A percentile compares a stretch with the other conserved stretches of the same genome.
Conservation (phyloP, 164 flowering plant genomes). For the Aristolochia contorta region DNA sequence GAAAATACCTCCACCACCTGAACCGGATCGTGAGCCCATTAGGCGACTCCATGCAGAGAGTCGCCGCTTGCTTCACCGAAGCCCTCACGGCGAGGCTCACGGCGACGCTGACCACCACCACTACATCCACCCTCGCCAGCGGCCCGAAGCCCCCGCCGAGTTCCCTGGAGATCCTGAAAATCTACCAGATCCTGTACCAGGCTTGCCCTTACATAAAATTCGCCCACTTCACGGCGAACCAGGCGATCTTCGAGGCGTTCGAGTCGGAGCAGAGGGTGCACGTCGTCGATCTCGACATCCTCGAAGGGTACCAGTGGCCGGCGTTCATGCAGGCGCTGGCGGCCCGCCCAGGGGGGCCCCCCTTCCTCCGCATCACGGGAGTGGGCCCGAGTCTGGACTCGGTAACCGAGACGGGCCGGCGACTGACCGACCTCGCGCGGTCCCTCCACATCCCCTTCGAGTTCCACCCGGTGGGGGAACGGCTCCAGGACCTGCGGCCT, state of each 20-base stretch:
- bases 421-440: slow-evolving; percentile 46
- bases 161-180: slow-evolving; percentile 43
- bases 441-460: slow-evolving; percentile 59
- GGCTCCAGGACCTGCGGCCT: slow-evolving; percentile 49
- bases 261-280: slow-evolving; percentile 63
- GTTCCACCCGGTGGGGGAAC: slow-evolving; percentile 60
- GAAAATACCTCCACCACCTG: slow-evolving; percentile 46
- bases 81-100: slow-evolving; percentile 49
- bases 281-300: slow-evolving; percentile 62
- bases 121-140: slow-evolving; percentile 27
- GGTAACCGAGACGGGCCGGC: slow-evolving; percentile 48
- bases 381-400: slow-evolving; percentile 38
- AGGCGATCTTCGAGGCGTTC: slow-evolving; percentile 72
- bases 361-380: slow-evolving; percentile 67
- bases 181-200: slow-evolving; percentile 63
- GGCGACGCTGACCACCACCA: slow-evolving; percentile 37
- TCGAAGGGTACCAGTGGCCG: slow-evolving; percentile 84
- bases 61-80: slow-evolving; percentile 69
- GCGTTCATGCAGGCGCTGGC: slow-evolving; percentile 77
- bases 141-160: slow-evolving; percentile 32
- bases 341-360: slow-evolving; percentile 52
- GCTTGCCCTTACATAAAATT: slow-evolving; percentile 74
- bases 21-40: slow-evolving; percentile 46
- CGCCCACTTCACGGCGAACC: slow-evolving; percentile 77
- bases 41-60: slow-evolving; percentile 75